A percentile compares a stretch with the other conserved stretches of the same genome.
Evolutionary conservation across 805 yeast genomes (phyloP).

Genomic region (Lipomyces sp.): DNA sequence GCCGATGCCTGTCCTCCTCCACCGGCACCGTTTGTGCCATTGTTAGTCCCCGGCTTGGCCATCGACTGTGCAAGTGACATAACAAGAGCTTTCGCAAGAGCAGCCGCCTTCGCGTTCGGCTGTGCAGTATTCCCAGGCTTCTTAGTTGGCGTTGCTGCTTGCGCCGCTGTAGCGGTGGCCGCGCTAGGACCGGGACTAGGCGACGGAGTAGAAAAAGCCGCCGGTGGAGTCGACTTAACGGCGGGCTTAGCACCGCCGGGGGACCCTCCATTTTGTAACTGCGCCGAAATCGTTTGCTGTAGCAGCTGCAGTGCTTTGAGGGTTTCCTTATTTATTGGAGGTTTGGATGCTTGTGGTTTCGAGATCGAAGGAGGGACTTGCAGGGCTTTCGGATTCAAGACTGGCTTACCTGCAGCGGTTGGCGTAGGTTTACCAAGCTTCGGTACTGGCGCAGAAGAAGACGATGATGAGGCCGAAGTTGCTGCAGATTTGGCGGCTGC

Average conservation of each 20-base stretch:
- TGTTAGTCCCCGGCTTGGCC: constrained; percentile 12
- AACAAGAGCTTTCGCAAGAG: constrained; percentile 38
- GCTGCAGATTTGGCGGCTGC: constrained; percentile 30
- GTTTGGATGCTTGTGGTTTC: constrained; percentile 25
- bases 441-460: constrained; percentile 8
- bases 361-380: constrained; percentile 24
- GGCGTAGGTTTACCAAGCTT: background rate
- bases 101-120: constrained; percentile 35
- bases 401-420: constrained; percentile 10
- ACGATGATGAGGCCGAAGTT: constrained; percentile 4
- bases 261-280: constrained; percentile 62
- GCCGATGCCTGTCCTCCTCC: background rate
- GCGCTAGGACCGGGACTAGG: constrained; percentile 7
- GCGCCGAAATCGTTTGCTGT: constrained; percentile 81
- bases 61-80: constrained; percentile 33
- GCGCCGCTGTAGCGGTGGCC: constrained; percentile 1
- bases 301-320: constrained; percentile 77
- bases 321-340: constrained; percentile 53
- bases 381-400: constrained; percentile 6
- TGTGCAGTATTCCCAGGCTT: constrained; percentile 16
- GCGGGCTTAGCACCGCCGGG: constrained; percentile 12
- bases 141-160: constrained; percentile 5
- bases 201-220: background rate
- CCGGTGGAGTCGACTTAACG: constrained; percentile 9
- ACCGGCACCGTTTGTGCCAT: background rate